Percentiles rank a stretch among this genome's conserved stretches.
These are phyloP conservation scores for Geotrichum europaeum DNA, from an alignment of 1,139 yeast genomes.

Conservation along the genomic window DNA sequence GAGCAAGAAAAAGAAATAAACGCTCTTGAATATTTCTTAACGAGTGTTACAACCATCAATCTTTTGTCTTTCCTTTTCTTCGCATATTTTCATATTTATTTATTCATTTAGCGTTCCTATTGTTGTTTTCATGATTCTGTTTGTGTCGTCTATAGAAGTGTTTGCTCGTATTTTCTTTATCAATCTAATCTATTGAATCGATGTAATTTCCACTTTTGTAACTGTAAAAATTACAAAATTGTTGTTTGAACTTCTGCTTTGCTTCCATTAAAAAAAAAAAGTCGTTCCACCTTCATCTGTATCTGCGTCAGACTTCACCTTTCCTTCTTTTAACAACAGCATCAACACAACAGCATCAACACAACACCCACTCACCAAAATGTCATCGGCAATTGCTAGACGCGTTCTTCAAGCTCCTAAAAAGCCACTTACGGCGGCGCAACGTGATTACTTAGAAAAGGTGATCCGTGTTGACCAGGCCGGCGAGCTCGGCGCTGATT, in stretches of 20 bases:
- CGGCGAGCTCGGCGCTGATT: constrained; percentile 97
- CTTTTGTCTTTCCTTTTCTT: background rate
- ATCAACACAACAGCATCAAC: background rate
- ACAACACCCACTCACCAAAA: background rate
- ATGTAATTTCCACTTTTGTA: background rate
- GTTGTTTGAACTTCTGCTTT: background rate
- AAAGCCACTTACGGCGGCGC: constrained; percentile 22
- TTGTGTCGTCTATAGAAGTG: background rate
- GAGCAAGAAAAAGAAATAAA: constrained; percentile 8
- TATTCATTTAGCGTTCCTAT: background rate
- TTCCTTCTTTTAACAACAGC: background rate
- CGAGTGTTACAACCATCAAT: background rate
- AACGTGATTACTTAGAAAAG: constrained; percentile 61
- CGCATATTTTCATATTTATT: background rate
- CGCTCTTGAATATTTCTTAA: background rate
- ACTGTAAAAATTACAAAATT: background rate
- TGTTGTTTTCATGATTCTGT: background rate
- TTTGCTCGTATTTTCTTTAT: background rate
- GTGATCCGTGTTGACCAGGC: constrained; percentile 93
- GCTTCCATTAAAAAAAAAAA: background rate
- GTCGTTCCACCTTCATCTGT: constrained; percentile 1
- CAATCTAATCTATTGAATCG: background rate
- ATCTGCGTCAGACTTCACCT: background rate
- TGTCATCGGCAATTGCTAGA: constrained; percentile 14
- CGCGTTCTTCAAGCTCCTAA: constrained; percentile 14